Evolutionary conservation across 306 rosid species (phyloP).

Genomic region (Lathyrus aphaca): DNA sequence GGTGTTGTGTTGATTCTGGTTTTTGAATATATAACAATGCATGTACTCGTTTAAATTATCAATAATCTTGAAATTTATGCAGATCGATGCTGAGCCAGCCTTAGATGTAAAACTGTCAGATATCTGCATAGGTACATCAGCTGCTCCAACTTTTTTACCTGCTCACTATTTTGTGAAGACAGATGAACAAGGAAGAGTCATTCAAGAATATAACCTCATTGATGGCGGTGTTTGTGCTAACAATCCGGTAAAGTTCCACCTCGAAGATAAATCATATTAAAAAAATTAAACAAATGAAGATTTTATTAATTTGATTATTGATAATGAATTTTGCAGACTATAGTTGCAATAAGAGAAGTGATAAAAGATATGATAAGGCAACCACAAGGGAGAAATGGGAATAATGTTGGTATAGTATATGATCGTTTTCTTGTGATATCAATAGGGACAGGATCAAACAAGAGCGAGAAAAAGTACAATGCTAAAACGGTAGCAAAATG

Average conservation of each 20-base stretch:
- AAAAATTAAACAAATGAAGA: neutral
- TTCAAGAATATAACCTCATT: slow-evolving; percentile 38
- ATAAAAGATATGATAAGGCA: slow-evolving; percentile 36
- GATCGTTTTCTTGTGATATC: slow-evolving; percentile 53
- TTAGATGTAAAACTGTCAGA: slow-evolving; percentile 47
- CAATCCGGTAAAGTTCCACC: slow-evolving; percentile 41
- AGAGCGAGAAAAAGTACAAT: slow-evolving; percentile 37
- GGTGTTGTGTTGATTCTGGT: slow-evolving; percentile 11
- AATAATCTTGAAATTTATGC: neutral
- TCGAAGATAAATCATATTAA: neutral
- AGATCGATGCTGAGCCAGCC: slow-evolving; percentile 13
- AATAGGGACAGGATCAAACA: slow-evolving; percentile 54
- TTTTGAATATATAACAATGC: neutral
- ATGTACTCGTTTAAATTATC: neutral
- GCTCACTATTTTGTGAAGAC: slow-evolving; percentile 41
- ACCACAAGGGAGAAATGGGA: slow-evolving; percentile 11
- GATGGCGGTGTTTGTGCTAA: slow-evolving; percentile 49
- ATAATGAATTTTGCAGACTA: slow-evolving; percentile 38
- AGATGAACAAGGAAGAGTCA: slow-evolving; percentile 27
- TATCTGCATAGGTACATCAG: slow-evolving; percentile 47
- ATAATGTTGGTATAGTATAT: slow-evolving; percentile 22
- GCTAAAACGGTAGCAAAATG: slow-evolving; percentile 53
- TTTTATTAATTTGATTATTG: neutral
- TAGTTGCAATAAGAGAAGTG: slow-evolving; percentile 59
- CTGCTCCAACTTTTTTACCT: slow-evolving; percentile 51